phyloP scores from a whole-genome alignment of 1,284 basidiomycete genomes.

The Trichosporon sp. region DNA sequence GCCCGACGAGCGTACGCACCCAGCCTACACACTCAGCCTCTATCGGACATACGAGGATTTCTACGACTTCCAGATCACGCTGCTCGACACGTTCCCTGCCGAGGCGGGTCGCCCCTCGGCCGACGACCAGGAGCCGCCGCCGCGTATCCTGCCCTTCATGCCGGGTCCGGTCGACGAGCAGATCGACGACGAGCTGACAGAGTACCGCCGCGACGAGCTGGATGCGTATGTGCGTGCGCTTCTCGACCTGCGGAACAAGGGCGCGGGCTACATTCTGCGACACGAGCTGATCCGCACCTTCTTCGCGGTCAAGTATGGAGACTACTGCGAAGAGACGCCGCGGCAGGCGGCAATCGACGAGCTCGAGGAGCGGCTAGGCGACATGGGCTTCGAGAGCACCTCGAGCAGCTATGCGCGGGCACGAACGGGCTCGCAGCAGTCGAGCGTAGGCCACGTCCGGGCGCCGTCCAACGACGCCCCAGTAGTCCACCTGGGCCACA shows the following conservation, averaged over 20 bases:
- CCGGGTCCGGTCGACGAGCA: constrained; percentile 75
- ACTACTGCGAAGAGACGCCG: constrained; percentile 70
- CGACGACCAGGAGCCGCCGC: constrained; percentile 42
- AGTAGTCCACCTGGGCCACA: neutral
- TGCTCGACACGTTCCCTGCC: constrained; percentile 77
- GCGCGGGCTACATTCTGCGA: constrained; percentile 73
- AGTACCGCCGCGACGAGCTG: constrained; percentile 72
- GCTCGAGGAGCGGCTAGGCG: constrained; percentile 54
- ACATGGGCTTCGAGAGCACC: constrained; percentile 14
- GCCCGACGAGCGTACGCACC: constrained; percentile 61
- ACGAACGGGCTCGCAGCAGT: neutral
- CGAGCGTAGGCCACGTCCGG: neutral
- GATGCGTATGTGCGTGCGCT: constrained; percentile 82
- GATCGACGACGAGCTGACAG: constrained; percentile 81
- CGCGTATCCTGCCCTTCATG: constrained; percentile 87
- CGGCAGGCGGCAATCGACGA: constrained; percentile 54
- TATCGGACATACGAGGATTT: constrained; percentile 98
- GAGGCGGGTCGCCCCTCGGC: constrained; percentile 70
- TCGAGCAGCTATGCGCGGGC: neutral
- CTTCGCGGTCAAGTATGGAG: constrained; percentile 79
- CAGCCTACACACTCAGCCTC: constrained; percentile 74
- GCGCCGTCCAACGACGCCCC: neutral
- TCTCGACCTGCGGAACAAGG: constrained; percentile 59
- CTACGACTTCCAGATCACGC: constrained; percentile 89
- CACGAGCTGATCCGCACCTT: constrained; percentile 77